These are phyloP conservation scores for Rhododendron williamsianum DNA, from an alignment of 148 eudicot species.

Conservation along the genomic window DNA sequence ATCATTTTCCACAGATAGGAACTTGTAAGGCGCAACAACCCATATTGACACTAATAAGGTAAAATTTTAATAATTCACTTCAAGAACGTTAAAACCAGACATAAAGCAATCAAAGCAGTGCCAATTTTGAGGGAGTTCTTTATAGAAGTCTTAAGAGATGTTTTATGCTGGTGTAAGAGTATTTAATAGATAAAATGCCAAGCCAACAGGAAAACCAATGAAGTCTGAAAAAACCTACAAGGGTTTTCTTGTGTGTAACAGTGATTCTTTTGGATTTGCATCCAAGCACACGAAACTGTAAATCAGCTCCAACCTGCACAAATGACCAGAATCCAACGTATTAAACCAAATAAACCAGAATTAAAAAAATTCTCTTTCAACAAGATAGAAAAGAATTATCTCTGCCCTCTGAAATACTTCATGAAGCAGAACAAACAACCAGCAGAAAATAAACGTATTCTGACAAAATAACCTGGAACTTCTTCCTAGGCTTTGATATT, in stretches of 20 bases:
- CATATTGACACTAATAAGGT: neutral
- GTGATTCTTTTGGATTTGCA: slow-evolving; percentile 97
- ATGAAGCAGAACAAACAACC: neutral
- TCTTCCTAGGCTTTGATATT: slow-evolving; percentile 77
- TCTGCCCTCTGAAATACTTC: slow-evolving; percentile 2
- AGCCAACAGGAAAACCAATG: neutral
- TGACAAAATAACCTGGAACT: slow-evolving; percentile 57
- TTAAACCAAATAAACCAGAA: slow-evolving; percentile 6
- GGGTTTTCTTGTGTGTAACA: slow-evolving; percentile 95
- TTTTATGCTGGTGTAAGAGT: neutral
- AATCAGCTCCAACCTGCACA: slow-evolving; percentile 84
- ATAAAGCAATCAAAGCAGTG: neutral
- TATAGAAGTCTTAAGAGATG: neutral
- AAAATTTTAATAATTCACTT: neutral
- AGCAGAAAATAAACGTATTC: neutral
- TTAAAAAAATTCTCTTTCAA: neutral
- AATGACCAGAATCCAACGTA: neutral
- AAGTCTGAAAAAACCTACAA: slow-evolving; percentile 45
- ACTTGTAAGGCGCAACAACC: neutral
- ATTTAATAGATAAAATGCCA: neutral
- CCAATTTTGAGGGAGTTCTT: neutral
- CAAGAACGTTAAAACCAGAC: neutral
- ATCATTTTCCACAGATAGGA: neutral
- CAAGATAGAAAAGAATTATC: neutral
- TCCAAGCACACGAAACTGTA: slow-evolving; percentile 92